A percentile compares a stretch with the other conserved stretches of the same genome.
These are phyloP conservation scores for Fusarium poae DNA, from an alignment of 2,329 filamentous ascomycete species.

Conservation along the genomic window DNA sequence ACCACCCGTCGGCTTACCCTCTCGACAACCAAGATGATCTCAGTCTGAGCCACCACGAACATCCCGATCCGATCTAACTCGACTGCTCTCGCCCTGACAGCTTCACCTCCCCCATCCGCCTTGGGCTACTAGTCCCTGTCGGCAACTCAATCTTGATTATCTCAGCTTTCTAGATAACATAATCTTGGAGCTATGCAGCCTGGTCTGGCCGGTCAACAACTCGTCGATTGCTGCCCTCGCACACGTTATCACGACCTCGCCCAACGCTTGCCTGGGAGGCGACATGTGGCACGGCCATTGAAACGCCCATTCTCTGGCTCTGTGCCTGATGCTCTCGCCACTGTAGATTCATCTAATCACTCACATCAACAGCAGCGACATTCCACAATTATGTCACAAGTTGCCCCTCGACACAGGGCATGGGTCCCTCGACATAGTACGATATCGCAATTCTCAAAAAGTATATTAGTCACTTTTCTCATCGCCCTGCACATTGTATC, in stretches of 20 bases:
- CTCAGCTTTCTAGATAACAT: constrained; percentile 18
- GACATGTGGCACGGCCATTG: constrained; percentile 44
- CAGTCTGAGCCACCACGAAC: constrained; percentile 38
- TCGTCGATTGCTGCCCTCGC: constrained; percentile 37
- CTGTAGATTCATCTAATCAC: constrained; percentile 21
- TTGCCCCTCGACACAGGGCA: constrained; percentile 23
- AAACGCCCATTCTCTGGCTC: constrained; percentile 35
- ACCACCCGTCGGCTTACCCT: constrained; percentile 22
- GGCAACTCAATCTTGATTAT: constrained; percentile 25
- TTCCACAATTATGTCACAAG: constrained; percentile 37
- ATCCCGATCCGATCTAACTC: constrained; percentile 24
- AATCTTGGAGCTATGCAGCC: constrained; percentile 44
- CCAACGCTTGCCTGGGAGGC: constrained; percentile 33
- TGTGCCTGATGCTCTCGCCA: constrained; percentile 38
- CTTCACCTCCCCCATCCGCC: constrained; percentile 17
- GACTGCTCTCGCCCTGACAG: constrained; percentile 23
- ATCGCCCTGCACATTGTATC: constrained; percentile 55
- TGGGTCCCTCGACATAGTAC: constrained; percentile 35
- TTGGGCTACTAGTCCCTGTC: constrained; percentile 18
- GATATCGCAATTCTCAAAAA: constrained; percentile 36
- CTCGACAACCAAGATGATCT: constrained; percentile 44
- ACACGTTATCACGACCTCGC: constrained; percentile 29
- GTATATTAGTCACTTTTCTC: constrained; percentile 55
- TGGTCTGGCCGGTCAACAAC: constrained; percentile 43
- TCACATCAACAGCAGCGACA: constrained; percentile 27